phyloP scores from a whole-genome alignment of 257 asterid genomes.

The Hygrophila difformis region DNA sequence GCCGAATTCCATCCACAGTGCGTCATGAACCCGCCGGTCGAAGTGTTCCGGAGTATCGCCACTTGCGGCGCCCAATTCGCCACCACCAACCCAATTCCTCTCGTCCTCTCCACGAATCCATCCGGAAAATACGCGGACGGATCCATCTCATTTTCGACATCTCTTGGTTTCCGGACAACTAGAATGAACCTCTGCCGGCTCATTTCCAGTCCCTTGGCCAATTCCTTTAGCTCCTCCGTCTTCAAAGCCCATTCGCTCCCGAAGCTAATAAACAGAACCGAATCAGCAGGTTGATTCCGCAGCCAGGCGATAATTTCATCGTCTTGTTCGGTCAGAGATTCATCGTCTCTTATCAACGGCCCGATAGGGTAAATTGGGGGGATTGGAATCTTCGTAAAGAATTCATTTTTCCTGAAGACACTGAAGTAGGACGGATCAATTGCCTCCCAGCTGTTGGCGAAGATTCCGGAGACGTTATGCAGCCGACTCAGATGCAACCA shows the following conservation, averaged over 20 bases:
- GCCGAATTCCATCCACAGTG: slow-evolving; percentile 7
- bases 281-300: slow-evolving; percentile 1
- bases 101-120: background rate
- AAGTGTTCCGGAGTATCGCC: background rate
- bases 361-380: slow-evolving; percentile 3
- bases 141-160: background rate
- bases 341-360: background rate
- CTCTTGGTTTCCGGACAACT: slow-evolving; percentile 2
- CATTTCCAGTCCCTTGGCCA: slow-evolving; percentile 1
- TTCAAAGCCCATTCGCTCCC: slow-evolving; percentile 6
- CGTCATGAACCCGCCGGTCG: slow-evolving; percentile 4
- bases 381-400: too few relatives aligned
- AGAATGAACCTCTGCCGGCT: slow-evolving; percentile 9
- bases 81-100: background rate
- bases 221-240: background rate
- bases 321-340: too few relatives aligned
- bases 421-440: too few relatives aligned
- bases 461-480: slow-evolving; percentile 37
- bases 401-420: too few relatives aligned
- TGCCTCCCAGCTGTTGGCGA: background rate
- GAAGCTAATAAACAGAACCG: slow-evolving; percentile 4
- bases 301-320: background rate
- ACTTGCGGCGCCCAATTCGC: background rate
- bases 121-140: background rate
- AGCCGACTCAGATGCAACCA: too few relatives aligned